Evolutionary conservation across 2,329 filamentous ascomycete species (phyloP).

Genomic region (Kalaharituber pfeilii): DNA sequence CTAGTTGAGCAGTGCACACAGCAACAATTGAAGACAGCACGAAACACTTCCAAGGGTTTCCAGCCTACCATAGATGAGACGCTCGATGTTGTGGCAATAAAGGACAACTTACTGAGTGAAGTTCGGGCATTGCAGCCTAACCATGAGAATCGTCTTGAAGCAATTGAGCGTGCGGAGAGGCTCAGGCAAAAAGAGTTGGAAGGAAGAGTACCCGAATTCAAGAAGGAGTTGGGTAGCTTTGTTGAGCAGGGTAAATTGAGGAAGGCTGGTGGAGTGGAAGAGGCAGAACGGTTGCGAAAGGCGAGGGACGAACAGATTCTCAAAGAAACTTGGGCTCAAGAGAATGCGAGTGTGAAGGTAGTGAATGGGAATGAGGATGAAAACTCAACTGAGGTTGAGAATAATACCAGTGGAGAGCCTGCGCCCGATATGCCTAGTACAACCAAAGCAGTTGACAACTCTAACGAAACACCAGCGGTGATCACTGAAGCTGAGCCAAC

Average conservation of each 20-base stretch:
- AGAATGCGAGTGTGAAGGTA: constrained; percentile 3
- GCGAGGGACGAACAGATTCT: constrained; percentile 75
- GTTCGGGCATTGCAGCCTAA: constrained; percentile 87
- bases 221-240: constrained; percentile 68
- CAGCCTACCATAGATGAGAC: constrained; percentile 29
- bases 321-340: constrained; percentile 36
- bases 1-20: constrained; percentile 97
- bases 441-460: too few relatives aligned
- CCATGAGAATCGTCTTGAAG: constrained; percentile 80
- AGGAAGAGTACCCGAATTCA: constrained; percentile 54
- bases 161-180: constrained; percentile 93
- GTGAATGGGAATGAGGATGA: background rate
- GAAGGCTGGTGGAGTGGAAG: constrained; percentile 89
- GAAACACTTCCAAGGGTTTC: constrained; percentile 37
- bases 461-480: too few relatives aligned
- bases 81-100: constrained; percentile 60
- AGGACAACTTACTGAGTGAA: constrained; percentile 81
- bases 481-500: too few relatives aligned
- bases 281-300: constrained; percentile 69
- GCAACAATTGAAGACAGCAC: constrained; percentile 64
- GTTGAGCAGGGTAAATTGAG: constrained; percentile 83
- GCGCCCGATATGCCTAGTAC: too few relatives aligned
- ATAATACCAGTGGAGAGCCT: too few relatives aligned
- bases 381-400: too few relatives aligned
- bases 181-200: constrained; percentile 76